phyloP scores from a whole-genome alignment of 306 rosid genomes.

The Styphnolobium japonicum region DNA sequence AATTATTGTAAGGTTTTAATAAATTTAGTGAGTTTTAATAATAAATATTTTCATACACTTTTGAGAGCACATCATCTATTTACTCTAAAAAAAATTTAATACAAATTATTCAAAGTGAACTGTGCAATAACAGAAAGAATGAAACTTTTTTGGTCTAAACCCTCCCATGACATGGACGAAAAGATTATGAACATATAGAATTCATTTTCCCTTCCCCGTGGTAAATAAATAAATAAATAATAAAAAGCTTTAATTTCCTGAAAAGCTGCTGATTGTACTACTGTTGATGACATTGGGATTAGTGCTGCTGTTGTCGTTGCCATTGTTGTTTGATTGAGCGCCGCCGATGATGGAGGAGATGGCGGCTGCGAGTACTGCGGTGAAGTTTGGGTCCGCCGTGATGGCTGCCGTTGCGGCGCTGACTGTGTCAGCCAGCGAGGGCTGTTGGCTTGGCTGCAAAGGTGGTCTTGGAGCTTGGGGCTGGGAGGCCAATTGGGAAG shows the following conservation, averaged over 20 bases:
- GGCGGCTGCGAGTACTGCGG: conserved; percentile 91
- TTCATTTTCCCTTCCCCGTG: conserved; percentile 37
- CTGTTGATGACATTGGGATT: conserved; percentile 22
- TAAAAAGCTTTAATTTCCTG: conserved; percentile 48
- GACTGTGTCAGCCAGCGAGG: conserved; percentile 60
- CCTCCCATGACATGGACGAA: conserved; percentile 41
- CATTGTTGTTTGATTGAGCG: conserved; percentile 35
- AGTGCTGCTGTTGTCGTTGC: background rate
- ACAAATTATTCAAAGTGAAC: conserved; percentile 44
- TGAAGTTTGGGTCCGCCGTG: conserved; percentile 84
- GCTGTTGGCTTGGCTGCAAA: conserved; percentile 31
- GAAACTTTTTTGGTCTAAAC: conserved; percentile 35
- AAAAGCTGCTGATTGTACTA: conserved; percentile 45
- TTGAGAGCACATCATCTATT: no score
- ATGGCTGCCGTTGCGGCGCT: conserved; percentile 91
- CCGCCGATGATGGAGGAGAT: conserved; percentile 89
- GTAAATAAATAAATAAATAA: conserved; percentile 11
- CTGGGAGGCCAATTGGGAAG: conserved; percentile 46
- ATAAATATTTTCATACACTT: no score
- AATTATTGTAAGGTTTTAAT: no score
- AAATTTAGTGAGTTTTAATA: no score
- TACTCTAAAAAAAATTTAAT: conserved; percentile 35
- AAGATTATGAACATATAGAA: conserved; percentile 62
- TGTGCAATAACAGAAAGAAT: conserved; percentile 44
- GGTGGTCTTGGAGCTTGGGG: conserved; percentile 39